Percentiles rank a stretch among this genome's conserved stretches.
phyloP scores from a whole-genome alignment of 2,329 filamentous ascomycete species.

The Blumeria hordei region DNA sequence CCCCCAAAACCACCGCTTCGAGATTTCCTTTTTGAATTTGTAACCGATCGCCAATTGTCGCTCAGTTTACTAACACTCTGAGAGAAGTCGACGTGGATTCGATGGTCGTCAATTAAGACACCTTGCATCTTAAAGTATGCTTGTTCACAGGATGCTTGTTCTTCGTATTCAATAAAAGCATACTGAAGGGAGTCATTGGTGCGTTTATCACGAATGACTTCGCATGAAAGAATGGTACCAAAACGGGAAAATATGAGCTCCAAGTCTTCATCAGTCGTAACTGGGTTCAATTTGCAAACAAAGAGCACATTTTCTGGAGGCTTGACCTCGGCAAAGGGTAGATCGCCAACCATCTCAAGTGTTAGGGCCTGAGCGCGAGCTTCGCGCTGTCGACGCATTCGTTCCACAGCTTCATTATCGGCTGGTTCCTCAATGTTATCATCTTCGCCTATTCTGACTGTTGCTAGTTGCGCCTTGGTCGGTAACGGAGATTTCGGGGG shows the following conservation, averaged over 20 bases:
- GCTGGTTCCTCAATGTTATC: slow-evolving; percentile 51
- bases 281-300: slow-evolving; percentile 93
- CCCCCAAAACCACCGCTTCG: slow-evolving; percentile 67
- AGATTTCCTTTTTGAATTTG: slow-evolving; percentile 51
- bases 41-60: slow-evolving; percentile 67
- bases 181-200: slow-evolving; percentile 93
- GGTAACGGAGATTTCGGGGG: slow-evolving; percentile 62
- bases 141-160: slow-evolving; percentile 76
- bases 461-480: slow-evolving; percentile 65
- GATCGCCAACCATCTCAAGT: slow-evolving; percentile 89
- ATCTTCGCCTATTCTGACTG: slow-evolving; percentile 77
- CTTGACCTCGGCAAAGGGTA: slow-evolving; percentile 92
- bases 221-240: slow-evolving; percentile 81
- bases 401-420: slow-evolving; percentile 60
- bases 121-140: slow-evolving; percentile 99
- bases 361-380: slow-evolving; percentile 85
- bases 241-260: slow-evolving; percentile 94
- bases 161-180: slow-evolving; percentile 89
- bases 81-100: slow-evolving; percentile 96
- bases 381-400: slow-evolving; percentile 62
- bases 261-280: slow-evolving; percentile 66
- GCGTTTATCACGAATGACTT: slow-evolving; percentile 82
- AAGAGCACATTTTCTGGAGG: slow-evolving; percentile 94
- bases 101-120: slow-evolving; percentile 85
- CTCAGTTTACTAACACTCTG: slow-evolving; percentile 79